These are phyloP conservation scores for Fusarium kyushuense DNA, from an alignment of 2,329 filamentous ascomycete species.

Conservation along the genomic window DNA sequence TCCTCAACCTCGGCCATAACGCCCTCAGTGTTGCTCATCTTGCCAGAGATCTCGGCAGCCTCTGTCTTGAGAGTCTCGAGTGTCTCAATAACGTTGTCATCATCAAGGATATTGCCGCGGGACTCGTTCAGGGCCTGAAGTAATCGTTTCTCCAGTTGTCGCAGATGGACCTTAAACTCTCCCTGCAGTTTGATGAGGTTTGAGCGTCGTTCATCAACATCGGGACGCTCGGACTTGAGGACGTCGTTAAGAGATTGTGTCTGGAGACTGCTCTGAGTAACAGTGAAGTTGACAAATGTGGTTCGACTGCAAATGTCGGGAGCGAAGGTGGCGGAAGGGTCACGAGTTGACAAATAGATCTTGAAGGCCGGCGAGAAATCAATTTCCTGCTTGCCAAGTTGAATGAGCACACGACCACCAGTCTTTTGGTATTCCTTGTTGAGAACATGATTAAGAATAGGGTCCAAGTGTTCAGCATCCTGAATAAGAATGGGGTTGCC, in stretches of 20 bases:
- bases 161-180: conserved; percentile 98
- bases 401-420: conserved; percentile 95
- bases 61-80: conserved; percentile 98
- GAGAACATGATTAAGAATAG: conserved; percentile 96
- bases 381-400: conserved; percentile 98
- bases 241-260: conserved; percentile 98
- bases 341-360: conserved; percentile 92
- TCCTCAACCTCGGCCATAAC: conserved; percentile 98
- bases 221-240: conserved; percentile 94
- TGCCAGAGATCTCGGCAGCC: conserved; percentile 92
- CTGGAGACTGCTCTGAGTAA: conserved; percentile 98
- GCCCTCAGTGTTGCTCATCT: conserved; percentile 96
- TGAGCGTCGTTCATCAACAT: conserved; percentile 94
- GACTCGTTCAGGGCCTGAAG: conserved; percentile 97
- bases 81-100: conserved; percentile 98
- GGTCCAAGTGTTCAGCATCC: conserved; percentile 96
- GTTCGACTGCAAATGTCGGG: conserved; percentile 98
- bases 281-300: conserved; percentile 99
- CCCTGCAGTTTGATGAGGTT: conserved; percentile 99
- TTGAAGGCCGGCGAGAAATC: conserved; percentile 98
- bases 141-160: conserved; percentile 92
- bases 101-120: conserved; percentile 96
- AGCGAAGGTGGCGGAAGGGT: conserved; percentile 94
- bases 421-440: conserved; percentile 99
- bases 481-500: conserved; percentile 99